Evolutionary conservation across 2,329 filamentous ascomycete species (phyloP).

Genomic region (Fusarium temperatum): DNA sequence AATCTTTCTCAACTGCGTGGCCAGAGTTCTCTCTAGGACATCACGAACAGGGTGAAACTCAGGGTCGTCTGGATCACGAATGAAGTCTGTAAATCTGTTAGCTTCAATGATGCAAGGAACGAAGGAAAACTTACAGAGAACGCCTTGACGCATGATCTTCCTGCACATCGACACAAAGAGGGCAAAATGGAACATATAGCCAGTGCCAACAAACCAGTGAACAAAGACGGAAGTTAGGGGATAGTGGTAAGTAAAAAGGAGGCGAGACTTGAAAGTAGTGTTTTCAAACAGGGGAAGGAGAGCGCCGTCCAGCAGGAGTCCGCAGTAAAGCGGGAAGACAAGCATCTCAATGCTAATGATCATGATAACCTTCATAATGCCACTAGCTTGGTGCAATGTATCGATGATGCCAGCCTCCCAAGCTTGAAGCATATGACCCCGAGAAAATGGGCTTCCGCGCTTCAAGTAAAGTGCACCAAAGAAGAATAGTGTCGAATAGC

Average conservation of each 20-base stretch:
- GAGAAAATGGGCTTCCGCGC: slow-evolving; percentile 74
- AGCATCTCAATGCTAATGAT: slow-evolving; percentile 99
- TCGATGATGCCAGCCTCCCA: slow-evolving; percentile 85
- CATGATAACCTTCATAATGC: slow-evolving; percentile 95
- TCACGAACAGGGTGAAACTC: slow-evolving; percentile 98
- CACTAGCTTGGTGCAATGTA: slow-evolving; percentile 88
- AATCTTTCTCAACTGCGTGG: slow-evolving; percentile 94
- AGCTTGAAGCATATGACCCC: slow-evolving; percentile 62
- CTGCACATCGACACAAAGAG: slow-evolving; percentile 99
- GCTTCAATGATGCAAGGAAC: background rate
- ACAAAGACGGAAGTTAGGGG: slow-evolving; percentile 94
- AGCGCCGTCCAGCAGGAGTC: slow-evolving; percentile 86
- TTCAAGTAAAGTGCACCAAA: slow-evolving; percentile 82
- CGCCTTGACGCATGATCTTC: slow-evolving; percentile 94
- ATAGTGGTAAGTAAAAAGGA: slow-evolving; percentile 79
- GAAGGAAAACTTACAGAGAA: slow-evolving; percentile 75
- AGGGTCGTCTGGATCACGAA: slow-evolving; percentile 96
- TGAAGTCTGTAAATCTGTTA: slow-evolving; percentile 74
- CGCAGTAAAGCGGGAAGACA: slow-evolving; percentile 94
- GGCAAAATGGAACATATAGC: slow-evolving; percentile 99
- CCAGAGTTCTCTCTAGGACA: slow-evolving; percentile 90
- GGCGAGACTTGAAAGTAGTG: slow-evolving; percentile 78
- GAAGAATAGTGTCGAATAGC: slow-evolving; percentile 80
- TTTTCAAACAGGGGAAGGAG: slow-evolving; percentile 88
- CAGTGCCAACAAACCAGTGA: slow-evolving; percentile 98